Percentiles rank a stretch among this genome's conserved stretches.
Evolutionary conservation across 257 asterid species (phyloP).

Genomic region (Sherardia arvensis): DNA sequence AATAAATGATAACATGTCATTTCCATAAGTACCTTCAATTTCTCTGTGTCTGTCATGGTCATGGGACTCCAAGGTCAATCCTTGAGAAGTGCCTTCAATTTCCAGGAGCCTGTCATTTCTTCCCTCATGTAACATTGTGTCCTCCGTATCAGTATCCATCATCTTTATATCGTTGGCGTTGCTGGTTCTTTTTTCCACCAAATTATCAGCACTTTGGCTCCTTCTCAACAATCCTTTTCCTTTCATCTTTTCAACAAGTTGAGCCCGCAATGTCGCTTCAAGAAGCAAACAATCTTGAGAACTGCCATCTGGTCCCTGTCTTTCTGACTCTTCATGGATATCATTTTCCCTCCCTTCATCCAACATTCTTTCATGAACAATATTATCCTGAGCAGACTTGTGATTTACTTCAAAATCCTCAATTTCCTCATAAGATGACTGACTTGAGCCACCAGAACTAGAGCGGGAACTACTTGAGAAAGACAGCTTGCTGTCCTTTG

Average conservation of each 20-base stretch:
- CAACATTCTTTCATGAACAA: slow-evolving; percentile 16
- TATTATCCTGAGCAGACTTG: slow-evolving; percentile 18
- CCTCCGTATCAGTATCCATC: slow-evolving; percentile 9
- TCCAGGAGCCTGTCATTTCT: slow-evolving; percentile 16
- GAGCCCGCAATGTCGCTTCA: slow-evolving; percentile 45
- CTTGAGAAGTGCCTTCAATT: slow-evolving; percentile 20
- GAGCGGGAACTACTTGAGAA: slow-evolving; percentile 18
- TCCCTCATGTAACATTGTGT: slow-evolving; percentile 9
- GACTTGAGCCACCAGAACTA: slow-evolving; percentile 21
- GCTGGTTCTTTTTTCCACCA: slow-evolving; percentile 16
- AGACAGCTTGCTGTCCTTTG: slow-evolving; percentile 20
- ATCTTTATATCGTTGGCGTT: slow-evolving; percentile 15
- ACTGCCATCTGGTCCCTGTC: slow-evolving; percentile 13
- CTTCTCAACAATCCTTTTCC: slow-evolving; percentile 23
- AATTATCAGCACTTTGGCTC: slow-evolving; percentile 11
- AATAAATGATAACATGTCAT: neutral
- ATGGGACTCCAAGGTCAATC: neutral
- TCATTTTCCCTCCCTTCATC: slow-evolving; percentile 18
- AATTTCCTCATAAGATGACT: slow-evolving; percentile 24
- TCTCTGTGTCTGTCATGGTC: slow-evolving; percentile 12
- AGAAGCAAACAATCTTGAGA: slow-evolving; percentile 37
- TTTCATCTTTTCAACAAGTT: slow-evolving; percentile 35
- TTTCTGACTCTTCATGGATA: slow-evolving; percentile 13
- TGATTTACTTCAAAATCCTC: slow-evolving; percentile 10
- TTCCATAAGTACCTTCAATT: slow-evolving; percentile 17